Base-by-base conservation (phyloP, 148 eudicot genomes). In the Amaranthus cruentus region DNA sequence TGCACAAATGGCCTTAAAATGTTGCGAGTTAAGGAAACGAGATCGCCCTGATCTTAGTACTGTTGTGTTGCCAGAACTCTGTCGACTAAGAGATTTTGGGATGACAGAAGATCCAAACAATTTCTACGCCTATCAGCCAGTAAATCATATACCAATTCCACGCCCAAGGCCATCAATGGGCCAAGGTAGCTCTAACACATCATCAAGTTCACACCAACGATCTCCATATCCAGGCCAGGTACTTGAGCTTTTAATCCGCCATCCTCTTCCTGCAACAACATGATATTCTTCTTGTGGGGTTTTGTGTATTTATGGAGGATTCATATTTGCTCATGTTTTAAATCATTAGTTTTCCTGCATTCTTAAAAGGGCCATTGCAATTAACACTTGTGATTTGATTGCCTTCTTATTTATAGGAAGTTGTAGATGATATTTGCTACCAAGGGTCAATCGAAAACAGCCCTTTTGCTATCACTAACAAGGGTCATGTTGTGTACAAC, bases 11-110 rank as follows among this genome's bases (percentile, higher is more conserved):
- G 82, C 94, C 12, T 78, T 91, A 15, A 73, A 84, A 66, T 91
- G 97, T 73, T 80, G 88, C 56, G 94, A 91, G 87, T 82, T 91
- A 61, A 85, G 91, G 70, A 87, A 85, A 80, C 88, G 79, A 76
- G 97, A 91, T 54, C 80, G 97, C 6, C 97, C 97, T 11, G 85
- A 91, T 81, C 89, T 91, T 63, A 84, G 85, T 65, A 72, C 69
- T 7, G 87, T 74, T 58, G 80, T 91, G 58, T 74, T 91, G 68
- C 89, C 94, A 4, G 92, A 87, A 76, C 92, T 91, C 42, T 69
- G 55, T 53, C 79, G 90, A 67, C 72, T 91, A 7, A 84, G 76
- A 66, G 85, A 72, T 50, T 47, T 66, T 62, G 76, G 76, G 53
- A 72, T 68, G 79, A 63, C 67, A 47, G 79, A 72, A 54, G 79